These are phyloP conservation scores for Luvunga scandens DNA, from an alignment of 345 rosid species.

Conservation along the genomic window DNA sequence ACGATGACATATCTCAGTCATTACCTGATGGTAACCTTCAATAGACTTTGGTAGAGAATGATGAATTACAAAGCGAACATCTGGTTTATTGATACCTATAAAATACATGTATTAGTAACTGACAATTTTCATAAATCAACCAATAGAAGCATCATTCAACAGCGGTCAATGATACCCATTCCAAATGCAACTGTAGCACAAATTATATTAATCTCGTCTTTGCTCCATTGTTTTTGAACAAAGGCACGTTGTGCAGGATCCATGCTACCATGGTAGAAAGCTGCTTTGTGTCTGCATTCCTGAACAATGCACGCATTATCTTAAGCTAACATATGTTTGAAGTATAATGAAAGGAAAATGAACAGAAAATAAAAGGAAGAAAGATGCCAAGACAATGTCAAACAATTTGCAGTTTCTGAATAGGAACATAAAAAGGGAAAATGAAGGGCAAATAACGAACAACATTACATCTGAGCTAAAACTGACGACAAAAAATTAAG, in stretches of 20 bases:
- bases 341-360: not conserved
- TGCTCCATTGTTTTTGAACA: constrained; percentile 97
- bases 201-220: constrained; percentile 92
- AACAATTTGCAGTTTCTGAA: not conserved
- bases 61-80: constrained; percentile 98
- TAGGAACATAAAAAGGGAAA: not conserved
- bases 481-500: too few species aligned
- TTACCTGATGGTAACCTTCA: constrained; percentile 99
- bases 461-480: not conserved
- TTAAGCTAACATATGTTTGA: constrained; percentile 12
- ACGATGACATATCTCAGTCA: not conserved
- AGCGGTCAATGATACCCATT: constrained; percentile 67
- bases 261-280: constrained; percentile 97
- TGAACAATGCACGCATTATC: constrained; percentile 27
- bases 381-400: not conserved
- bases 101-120: constrained; percentile 23
- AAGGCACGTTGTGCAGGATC: constrained; percentile 72
- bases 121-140: constrained; percentile 16
- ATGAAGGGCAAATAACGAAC: not conserved
- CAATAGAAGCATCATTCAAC: constrained; percentile 15
- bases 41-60: constrained; percentile 98
- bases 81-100: constrained; percentile 98
- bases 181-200: constrained; percentile 99
- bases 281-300: constrained; percentile 93
- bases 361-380: not conserved